phyloP scores from a whole-genome alignment of 169 alveolate genomes.

The Perkinsus marinus region DNA sequence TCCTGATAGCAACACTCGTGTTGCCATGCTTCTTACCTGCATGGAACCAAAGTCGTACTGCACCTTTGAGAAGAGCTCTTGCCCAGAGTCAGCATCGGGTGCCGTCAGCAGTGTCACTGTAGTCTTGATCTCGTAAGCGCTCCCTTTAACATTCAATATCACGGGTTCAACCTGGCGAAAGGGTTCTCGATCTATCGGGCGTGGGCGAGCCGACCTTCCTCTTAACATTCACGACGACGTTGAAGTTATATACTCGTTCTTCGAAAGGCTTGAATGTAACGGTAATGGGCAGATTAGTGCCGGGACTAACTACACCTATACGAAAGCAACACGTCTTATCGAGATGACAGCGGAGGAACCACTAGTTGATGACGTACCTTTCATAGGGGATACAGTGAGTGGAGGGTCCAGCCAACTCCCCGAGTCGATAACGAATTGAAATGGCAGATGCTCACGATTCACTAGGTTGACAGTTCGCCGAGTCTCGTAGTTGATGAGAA shows the following conservation, averaged over 20 bases:
- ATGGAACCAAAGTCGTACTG: background rate
- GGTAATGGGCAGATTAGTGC: constrained; percentile 53
- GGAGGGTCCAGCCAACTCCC: constrained; percentile 16
- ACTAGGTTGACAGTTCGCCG: constrained; percentile 64
- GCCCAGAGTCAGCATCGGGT: constrained; percentile 28
- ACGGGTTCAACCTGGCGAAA: constrained; percentile 40
- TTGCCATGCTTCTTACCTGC: background rate
- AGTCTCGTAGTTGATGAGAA: constrained; percentile 72
- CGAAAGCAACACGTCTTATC: constrained; percentile 17
- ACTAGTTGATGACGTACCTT: constrained; percentile 51
- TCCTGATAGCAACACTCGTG: too few relatives aligned
- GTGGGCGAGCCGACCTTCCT: constrained; percentile 42
- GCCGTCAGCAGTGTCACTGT: constrained; percentile 36
- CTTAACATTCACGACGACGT: constrained; percentile 67
- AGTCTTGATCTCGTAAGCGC: constrained; percentile 59
- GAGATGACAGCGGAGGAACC: constrained; percentile 6
- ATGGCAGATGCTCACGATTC: constrained; percentile 76
- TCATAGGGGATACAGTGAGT: constrained; percentile 4
- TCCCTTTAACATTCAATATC: constrained; percentile 77
- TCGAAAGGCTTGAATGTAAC: constrained; percentile 62
- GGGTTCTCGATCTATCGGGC: background rate
- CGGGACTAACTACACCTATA: constrained; percentile 56
- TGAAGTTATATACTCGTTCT: constrained; percentile 66
- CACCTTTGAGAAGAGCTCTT: constrained; percentile 25
- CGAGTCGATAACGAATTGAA: constrained; percentile 61